These are phyloP conservation scores for Ajuga reptans DNA, from an alignment of 305 asterid species.

Conservation along the genomic window DNA sequence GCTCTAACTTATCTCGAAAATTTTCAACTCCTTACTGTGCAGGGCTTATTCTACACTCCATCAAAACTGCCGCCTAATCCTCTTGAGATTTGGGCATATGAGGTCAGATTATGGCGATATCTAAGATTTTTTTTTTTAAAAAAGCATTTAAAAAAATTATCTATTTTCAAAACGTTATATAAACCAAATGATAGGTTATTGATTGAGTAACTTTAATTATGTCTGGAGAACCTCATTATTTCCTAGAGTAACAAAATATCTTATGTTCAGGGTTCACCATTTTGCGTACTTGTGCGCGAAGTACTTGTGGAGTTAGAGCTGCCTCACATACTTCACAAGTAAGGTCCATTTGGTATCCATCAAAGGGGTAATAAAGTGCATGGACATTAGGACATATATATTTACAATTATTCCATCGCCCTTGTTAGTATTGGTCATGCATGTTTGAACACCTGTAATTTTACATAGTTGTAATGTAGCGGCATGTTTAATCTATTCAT, in stretches of 20 bases:
- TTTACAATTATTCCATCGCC: not conserved
- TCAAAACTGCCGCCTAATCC: conserved; percentile 82
- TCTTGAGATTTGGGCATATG: conserved; percentile 90
- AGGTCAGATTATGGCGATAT: conserved; percentile 44
- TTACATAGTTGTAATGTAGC: no score
- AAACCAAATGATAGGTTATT: not conserved
- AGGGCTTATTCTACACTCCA: conserved; percentile 71
- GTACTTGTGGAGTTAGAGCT: conserved; percentile 82
- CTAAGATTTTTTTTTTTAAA: not conserved
- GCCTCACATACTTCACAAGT: conserved; percentile 90
- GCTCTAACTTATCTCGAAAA: not conserved
- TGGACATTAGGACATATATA: no score
- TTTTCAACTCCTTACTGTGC: conserved; percentile 19
- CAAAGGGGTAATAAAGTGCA: not conserved
- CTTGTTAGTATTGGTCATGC: not conserved
- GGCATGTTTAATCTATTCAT: no score
- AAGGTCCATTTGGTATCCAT: not conserved
- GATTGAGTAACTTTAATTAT: not conserved
- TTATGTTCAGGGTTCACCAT: conserved; percentile 74
- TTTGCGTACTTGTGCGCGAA: conserved; percentile 91
- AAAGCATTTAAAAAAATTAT: conserved; percentile 9
- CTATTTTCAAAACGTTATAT: not conserved
- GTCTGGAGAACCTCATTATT: not conserved
- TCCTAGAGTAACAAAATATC: not conserved
- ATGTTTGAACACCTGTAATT: not conserved